Evolutionary conservation across 176 grass and related monocot genomes (phyloP).

Genomic region (Lolium multiflorum): DNA sequence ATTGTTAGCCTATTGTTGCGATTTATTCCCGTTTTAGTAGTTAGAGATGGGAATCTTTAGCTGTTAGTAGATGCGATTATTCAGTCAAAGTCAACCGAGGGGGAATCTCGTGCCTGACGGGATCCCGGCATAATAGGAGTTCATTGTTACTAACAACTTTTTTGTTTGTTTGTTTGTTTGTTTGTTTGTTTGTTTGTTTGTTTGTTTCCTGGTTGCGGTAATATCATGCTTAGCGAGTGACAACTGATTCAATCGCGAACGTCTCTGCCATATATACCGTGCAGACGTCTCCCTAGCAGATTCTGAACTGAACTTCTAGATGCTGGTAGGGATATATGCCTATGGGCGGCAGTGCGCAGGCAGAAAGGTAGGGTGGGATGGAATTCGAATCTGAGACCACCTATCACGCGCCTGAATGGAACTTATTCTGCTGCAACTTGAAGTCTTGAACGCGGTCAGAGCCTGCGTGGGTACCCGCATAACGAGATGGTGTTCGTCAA

Average conservation of each 20-base stretch:
- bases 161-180: neutral
- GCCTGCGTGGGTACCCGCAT: too few relatives aligned
- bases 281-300: too few relatives aligned
- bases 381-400: constrained; percentile 1
- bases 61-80: neutral
- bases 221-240: neutral
- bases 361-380: neutral
- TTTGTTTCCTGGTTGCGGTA: neutral
- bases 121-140: neutral
- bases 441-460: neutral
- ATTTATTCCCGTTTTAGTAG: too few relatives aligned
- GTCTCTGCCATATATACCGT: too few relatives aligned
- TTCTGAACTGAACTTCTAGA: neutral
- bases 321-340: neutral
- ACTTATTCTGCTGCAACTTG: neutral
- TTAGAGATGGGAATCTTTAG: too few relatives aligned
- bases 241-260: neutral
- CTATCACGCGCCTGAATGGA: neutral
- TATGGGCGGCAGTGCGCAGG: neutral
- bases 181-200: neutral
- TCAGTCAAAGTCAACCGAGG: neutral
- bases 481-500: neutral
- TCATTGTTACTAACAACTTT: neutral
- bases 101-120: neutral
- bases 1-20: neutral